Conservation (phyloP, 768 basidiomycete genomes). For the Termitomyces sp. region DNA sequence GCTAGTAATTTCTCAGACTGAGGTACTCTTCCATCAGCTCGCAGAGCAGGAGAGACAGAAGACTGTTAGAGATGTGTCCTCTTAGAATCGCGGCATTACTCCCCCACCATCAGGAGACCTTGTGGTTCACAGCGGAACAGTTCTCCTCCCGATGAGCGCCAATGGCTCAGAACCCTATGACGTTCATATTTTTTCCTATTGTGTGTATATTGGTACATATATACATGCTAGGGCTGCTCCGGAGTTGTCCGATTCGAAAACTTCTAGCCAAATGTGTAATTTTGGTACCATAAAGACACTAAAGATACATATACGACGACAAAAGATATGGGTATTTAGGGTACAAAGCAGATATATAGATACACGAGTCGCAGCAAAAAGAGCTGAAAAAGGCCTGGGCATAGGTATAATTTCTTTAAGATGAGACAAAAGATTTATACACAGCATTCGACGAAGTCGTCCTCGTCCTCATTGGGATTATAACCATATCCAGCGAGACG, state of each 20-base stretch:
- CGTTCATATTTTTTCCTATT: not conserved
- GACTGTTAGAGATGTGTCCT: not conserved
- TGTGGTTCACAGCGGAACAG: not conserved
- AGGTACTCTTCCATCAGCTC: not conserved
- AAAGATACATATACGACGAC: not conserved
- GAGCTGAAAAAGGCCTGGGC: not conserved
- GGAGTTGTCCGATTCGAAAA: not conserved
- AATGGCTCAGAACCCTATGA: not conserved
- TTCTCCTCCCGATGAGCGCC: not conserved
- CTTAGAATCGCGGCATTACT: not conserved
- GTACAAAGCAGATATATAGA: not conserved
- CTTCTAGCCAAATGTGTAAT: not conserved
- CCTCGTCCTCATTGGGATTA: constrained; percentile 13
- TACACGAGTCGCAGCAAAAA: not conserved
- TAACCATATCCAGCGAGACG: constrained; percentile 15
- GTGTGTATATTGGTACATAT: too few relatives aligned
- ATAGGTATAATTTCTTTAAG: not conserved
- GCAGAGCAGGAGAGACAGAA: not conserved
- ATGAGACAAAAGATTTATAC: not conserved
- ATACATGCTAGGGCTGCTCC: too few relatives aligned
- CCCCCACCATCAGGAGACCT: not conserved
- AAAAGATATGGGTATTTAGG: not conserved
- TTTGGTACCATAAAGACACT: not conserved
- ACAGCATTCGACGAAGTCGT: constrained; percentile 10
- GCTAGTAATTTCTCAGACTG: not conserved